These are phyloP conservation scores for Eucalyptus paniculata DNA, from an alignment of 345 rosid species.

Conservation along the genomic window DNA sequence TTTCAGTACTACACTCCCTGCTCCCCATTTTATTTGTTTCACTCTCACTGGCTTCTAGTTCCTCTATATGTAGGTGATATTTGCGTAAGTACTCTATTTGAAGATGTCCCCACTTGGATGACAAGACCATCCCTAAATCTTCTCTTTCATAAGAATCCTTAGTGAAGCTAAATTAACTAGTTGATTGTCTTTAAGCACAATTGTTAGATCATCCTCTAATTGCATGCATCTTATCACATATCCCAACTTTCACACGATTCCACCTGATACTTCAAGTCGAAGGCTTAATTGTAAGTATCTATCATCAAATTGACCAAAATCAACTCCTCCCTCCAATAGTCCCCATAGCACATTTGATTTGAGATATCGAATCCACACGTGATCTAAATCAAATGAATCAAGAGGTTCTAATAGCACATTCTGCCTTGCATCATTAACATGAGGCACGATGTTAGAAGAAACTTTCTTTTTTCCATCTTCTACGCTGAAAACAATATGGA, in stretches of 20 bases:
- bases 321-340: background rate
- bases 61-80: no score
- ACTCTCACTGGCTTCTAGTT: no score
- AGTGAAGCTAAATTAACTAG: no score
- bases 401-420: background rate
- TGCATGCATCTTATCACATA: background rate
- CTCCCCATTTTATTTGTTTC: no score
- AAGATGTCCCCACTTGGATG: no score
- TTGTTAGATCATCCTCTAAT: background rate
- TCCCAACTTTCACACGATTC: background rate
- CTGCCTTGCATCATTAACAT: rapidly evolving
- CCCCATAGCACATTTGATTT: background rate
- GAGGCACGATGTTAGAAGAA: background rate
- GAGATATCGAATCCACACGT: background rate
- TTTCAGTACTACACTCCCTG: no score
- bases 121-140: no score
- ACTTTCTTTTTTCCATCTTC: background rate
- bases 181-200: no score
- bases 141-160: background rate
- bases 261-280: rapidly evolving
- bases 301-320: background rate
- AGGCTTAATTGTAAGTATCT: background rate
- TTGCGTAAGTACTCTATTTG: no score
- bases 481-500: background rate
- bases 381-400: rapidly evolving